Conservation (phyloP, 306 rosid species). For the Begonia masoniana region DNA sequence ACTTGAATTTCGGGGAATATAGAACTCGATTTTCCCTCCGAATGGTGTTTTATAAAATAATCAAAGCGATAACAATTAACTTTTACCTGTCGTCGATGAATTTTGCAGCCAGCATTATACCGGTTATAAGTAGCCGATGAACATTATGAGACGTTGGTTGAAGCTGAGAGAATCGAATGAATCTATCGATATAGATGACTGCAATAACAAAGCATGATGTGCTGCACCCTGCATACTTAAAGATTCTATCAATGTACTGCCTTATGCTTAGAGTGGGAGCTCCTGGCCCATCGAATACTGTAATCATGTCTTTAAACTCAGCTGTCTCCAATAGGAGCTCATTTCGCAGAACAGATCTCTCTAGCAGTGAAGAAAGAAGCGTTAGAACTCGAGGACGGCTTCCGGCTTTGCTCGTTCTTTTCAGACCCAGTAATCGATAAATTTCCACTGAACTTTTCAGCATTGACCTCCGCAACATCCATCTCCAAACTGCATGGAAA, state of each 20-base stretch:
- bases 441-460: too few relatives aligned
- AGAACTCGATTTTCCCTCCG: too few relatives aligned
- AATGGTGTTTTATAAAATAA: too few relatives aligned
- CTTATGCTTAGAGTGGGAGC: slow-evolving; percentile 65
- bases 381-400: slow-evolving; percentile 61
- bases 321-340: slow-evolving; percentile 37
- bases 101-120: slow-evolving; percentile 86
- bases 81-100: slow-evolving; percentile 89
- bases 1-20: too few relatives aligned
- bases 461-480: too few relatives aligned
- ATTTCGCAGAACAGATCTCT: slow-evolving; percentile 52
- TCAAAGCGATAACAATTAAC: slow-evolving; percentile 3
- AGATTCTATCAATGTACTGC: slow-evolving; percentile 72
- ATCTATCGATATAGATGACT: slow-evolving; percentile 67
- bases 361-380: slow-evolving; percentile 61
- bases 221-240: slow-evolving; percentile 89
- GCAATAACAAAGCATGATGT: slow-evolving; percentile 89
- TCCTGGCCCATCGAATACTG: slow-evolving; percentile 67
- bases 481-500: too few relatives aligned
- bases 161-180: slow-evolving; percentile 35
- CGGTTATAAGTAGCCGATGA: slow-evolving; percentile 85
- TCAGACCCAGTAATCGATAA: too few relatives aligned
- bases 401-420: slow-evolving; percentile 13
- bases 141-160: slow-evolving; percentile 71
- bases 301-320: slow-evolving; percentile 29